Evolutionary conservation across 2,329 filamentous ascomycete species (phyloP), one percentile per base, ranked within the genome.

Genomic region (Calycina marina): DNA sequence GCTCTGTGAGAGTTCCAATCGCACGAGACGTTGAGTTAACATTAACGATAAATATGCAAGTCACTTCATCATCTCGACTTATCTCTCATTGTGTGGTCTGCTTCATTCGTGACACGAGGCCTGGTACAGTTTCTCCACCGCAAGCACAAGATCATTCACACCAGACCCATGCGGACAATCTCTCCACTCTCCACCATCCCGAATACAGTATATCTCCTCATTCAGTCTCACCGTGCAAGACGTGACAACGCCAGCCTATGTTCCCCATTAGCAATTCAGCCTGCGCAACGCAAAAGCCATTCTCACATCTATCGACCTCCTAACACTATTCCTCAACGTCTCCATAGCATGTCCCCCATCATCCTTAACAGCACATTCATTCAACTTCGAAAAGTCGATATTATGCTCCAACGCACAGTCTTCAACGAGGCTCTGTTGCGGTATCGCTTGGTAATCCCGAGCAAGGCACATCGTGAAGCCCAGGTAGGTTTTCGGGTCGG

Each of bases 401-500:
- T 83, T 85, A 50, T 93, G 83, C 57, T 96, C 84, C 31, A 93
- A 63, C 3, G 90, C 84, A 54, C 90, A 98, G 51, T 84, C 75
- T 52, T 92, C 69, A 25, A 94, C 68, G 12, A 94, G 67, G n/a
- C 67, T 65, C 31, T 77, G 70, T 18, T 81, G 64, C 2, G 90
- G 88, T 18, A 98, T 93, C 5, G 74, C 57, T 14, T 63, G 34
- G 56, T 86, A 98, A 40, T 85, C 70, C 40, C 67, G 69, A 14
- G 77, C 75, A 36, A 98, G 60, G 59, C 90, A 98, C 69, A 92
- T 90, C 36, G 84, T 77, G 58, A 96, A 98, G 39, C 88, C 88
- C 14, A 98, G 73, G 48, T 79, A 86, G 42, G 77, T 81, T 57
- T 93, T 90, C 18, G 82, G 81, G 43, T 86, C 75, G 17, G 82